phyloP scores from a whole-genome alignment of 2,329 filamentous ascomycete genomes.

The Claviceps monticola region DNA sequence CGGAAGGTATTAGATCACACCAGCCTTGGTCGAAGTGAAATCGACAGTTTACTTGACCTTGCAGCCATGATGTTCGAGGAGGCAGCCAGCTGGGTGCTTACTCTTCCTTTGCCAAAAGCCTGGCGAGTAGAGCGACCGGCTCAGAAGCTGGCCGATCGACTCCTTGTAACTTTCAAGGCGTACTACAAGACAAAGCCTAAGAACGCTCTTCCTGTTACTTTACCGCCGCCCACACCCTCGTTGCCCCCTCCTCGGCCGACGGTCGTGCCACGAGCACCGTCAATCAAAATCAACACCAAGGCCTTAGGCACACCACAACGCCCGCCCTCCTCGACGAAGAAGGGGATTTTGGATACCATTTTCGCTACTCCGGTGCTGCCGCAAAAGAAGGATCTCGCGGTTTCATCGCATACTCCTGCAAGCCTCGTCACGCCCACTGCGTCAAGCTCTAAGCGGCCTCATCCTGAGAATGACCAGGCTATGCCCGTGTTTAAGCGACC shows the following conservation, averaged over 20 bases:
- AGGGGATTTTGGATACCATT: background rate
- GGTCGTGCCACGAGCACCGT: slow-evolving; percentile 18
- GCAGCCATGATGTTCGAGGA: slow-evolving; percentile 34
- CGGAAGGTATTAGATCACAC: slow-evolving; percentile 28
- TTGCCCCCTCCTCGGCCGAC: slow-evolving; percentile 19
- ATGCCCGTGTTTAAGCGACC: slow-evolving; percentile 25
- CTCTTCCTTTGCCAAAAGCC: slow-evolving; percentile 25
- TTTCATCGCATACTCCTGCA: slow-evolving; percentile 9
- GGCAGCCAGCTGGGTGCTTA: slow-evolving; percentile 27
- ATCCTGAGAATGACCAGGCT: slow-evolving; percentile 21
- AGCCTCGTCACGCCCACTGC: slow-evolving; percentile 10
- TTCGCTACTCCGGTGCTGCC: background rate
- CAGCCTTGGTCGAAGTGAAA: slow-evolving; percentile 25
- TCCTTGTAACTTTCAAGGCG: slow-evolving; percentile 25
- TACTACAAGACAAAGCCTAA: slow-evolving; percentile 24
- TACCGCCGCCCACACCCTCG: slow-evolving; percentile 11
- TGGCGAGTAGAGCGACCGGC: slow-evolving; percentile 25
- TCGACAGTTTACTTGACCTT: slow-evolving; percentile 29
- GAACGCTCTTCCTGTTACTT: slow-evolving; percentile 8
- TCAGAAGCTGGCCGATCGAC: slow-evolving; percentile 21
- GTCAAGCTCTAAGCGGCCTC: slow-evolving; percentile 20
- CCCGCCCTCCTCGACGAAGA: background rate
- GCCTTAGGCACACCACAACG: slow-evolving; percentile 11
- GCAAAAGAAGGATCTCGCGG: slow-evolving; percentile 4
- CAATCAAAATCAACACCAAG: slow-evolving; percentile 27